Evolutionary conservation across 371 early-diverging fungal species (phyloP).

Genomic region (Fennellomyces sp.): DNA sequence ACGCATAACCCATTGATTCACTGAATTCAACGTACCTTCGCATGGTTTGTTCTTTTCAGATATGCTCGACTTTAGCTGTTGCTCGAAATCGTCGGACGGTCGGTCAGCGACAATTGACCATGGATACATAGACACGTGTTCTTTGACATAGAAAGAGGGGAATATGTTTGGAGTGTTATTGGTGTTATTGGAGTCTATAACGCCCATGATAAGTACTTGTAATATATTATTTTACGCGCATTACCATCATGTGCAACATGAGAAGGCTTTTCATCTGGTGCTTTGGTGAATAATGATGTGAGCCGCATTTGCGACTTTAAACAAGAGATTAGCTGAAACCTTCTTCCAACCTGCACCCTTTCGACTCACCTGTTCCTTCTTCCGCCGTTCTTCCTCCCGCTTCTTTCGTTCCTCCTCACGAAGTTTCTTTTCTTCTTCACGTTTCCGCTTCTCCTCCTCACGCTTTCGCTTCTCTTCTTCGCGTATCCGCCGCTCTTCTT

Average conservation of each 20-base stretch:
- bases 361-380: constrained; percentile 37
- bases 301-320: constrained; percentile 43
- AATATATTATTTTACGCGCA: background rate
- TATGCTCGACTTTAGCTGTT: background rate
- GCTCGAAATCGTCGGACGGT: background rate
- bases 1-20: too few species aligned
- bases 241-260: constrained; percentile 4
- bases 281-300: constrained; percentile 44
- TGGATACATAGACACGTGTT: constrained; percentile 49
- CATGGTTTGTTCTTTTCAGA: background rate
- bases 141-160: constrained; percentile 70
- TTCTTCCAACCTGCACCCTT: constrained; percentile 11
- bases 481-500: constrained; percentile 15
- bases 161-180: constrained; percentile 46
- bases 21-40: background rate
- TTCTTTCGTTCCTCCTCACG: constrained; percentile 45
- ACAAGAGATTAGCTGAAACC: background rate
- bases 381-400: constrained; percentile 42
- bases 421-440: constrained; percentile 29
- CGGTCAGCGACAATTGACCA: constrained; percentile 12
- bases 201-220: background rate
- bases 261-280: constrained; percentile 19
- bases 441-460: constrained; percentile 15
- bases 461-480: constrained; percentile 19
- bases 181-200: background rate